A percentile compares a stretch with the other conserved stretches of the same genome.
These are phyloP conservation scores for Trichoderma pleuroti DNA, from an alignment of 2,329 filamentous ascomycete genomes.

Conservation along the genomic window DNA sequence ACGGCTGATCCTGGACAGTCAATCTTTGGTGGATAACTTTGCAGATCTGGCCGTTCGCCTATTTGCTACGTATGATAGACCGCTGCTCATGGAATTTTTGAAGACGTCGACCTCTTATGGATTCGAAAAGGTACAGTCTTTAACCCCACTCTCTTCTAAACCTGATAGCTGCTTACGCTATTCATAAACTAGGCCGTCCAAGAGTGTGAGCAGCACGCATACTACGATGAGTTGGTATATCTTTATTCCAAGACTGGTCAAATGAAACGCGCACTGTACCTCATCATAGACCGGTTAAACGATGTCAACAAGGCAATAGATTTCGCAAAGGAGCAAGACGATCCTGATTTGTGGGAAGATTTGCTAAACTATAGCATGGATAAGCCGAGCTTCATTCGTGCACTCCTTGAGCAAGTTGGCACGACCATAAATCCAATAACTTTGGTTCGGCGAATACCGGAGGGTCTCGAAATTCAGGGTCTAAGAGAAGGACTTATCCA, in stretches of 20 bases:
- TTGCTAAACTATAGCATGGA: slow-evolving; percentile 96
- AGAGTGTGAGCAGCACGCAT: slow-evolving; percentile 78
- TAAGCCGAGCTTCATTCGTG: slow-evolving; percentile 90
- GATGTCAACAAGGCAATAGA: slow-evolving; percentile 90
- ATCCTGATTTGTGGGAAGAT: slow-evolving; percentile 91
- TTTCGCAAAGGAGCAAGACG: slow-evolving; percentile 90
- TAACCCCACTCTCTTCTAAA: slow-evolving; percentile 10
- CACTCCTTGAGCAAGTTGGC: slow-evolving; percentile 87
- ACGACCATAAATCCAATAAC: slow-evolving; percentile 91
- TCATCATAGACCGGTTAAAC: slow-evolving; percentile 90
- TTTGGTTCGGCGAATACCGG: slow-evolving; percentile 84
- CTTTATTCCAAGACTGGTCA: slow-evolving; percentile 93
- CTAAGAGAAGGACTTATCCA: slow-evolving; percentile 82
- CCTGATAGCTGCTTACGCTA: slow-evolving; percentile 12
- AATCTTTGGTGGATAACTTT: slow-evolving; percentile 75
- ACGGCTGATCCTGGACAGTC: slow-evolving; percentile 55
- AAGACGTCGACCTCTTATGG: slow-evolving; percentile 80
- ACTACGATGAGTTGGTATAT: slow-evolving; percentile 90
- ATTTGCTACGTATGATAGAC: slow-evolving; percentile 79
- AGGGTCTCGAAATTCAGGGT: slow-evolving; percentile 88
- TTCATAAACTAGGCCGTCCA: slow-evolving; percentile 50
- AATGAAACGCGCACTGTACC: slow-evolving; percentile 82
- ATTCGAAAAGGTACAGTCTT: slow-evolving; percentile 63
- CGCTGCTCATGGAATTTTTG: slow-evolving; percentile 81
- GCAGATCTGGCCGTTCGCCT: slow-evolving; percentile 82